phyloP scores from a whole-genome alignment of 768 basidiomycete genomes.

The Fomitopsis serialis region DNA sequence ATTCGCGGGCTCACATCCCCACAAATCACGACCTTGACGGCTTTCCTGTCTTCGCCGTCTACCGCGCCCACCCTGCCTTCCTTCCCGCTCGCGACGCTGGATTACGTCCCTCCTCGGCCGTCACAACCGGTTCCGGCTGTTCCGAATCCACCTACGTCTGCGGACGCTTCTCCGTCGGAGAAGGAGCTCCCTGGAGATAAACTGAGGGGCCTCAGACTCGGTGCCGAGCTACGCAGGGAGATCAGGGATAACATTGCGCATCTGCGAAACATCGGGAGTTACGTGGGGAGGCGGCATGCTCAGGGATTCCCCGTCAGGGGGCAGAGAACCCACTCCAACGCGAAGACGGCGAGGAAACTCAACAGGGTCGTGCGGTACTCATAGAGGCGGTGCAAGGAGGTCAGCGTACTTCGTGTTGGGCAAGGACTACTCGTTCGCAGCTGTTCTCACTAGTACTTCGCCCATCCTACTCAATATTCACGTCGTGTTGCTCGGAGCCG shows the following conservation, averaged over 20 bases:
- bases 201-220: conserved; percentile 74
- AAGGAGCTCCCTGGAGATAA: conserved; percentile 42
- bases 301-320: conserved; percentile 93
- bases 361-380: conserved; percentile 73
- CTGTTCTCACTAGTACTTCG: too few species aligned
- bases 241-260: conserved; percentile 90
- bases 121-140: conserved; percentile 25
- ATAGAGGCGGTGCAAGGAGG: conserved; percentile 13
- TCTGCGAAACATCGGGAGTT: conserved; percentile 90
- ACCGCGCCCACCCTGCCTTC: conserved; percentile 64
- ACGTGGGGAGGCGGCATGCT: conserved; percentile 89
- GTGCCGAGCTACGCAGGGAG: conserved; percentile 78
- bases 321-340: conserved; percentile 89
- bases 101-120: conserved; percentile 45
- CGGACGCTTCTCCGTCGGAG: conserved; percentile 2
- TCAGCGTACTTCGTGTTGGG: background rate
- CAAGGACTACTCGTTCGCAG: too few species aligned
- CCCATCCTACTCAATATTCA: too few species aligned
- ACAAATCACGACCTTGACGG: conserved; percentile 89
- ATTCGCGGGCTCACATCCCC: conserved; percentile 78
- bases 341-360: conserved; percentile 84
- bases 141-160: background rate
- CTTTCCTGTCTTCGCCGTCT: conserved; percentile 87
- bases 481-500: too few species aligned
- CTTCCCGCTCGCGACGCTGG: conserved; percentile 57